Evolutionary conservation across 495 filamentous ascomycete genomes (phyloP).

Genomic region (Rhizodiscina lignyota): DNA sequence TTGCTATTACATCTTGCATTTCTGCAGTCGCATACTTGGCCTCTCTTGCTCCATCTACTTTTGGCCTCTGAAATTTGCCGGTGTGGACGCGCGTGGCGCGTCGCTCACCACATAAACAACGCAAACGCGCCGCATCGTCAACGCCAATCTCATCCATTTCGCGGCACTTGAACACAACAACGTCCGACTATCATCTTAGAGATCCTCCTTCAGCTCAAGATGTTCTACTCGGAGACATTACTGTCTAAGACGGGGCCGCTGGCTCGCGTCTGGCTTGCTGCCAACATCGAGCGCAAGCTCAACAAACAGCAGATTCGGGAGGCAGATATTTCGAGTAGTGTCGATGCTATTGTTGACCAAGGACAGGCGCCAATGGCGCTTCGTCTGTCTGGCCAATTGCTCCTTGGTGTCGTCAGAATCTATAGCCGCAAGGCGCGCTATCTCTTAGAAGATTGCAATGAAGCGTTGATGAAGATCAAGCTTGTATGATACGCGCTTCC

Average conservation of each 20-base stretch:
- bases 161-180: too few species aligned
- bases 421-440: conserved; percentile 96
- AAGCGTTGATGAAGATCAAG: conserved; percentile 93
- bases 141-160: too few species aligned
- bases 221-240: conserved; percentile 97
- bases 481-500: conserved; percentile 47
- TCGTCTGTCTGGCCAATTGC: conserved; percentile 79
- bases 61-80: too few species aligned
- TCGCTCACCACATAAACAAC: too few species aligned
- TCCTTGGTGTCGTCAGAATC: conserved; percentile 90
- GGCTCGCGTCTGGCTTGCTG: conserved; percentile 94
- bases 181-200: too few species aligned
- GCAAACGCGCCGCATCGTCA: too few species aligned
- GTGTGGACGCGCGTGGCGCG: too few species aligned
- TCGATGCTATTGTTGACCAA: conserved; percentile 83
- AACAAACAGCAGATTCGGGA: conserved; percentile 88
- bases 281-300: conserved; percentile 93
- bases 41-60: too few species aligned
- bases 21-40: too few species aligned
- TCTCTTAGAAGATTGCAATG: conserved; percentile 89
- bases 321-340: conserved; percentile 81
- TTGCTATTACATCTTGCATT: too few species aligned
- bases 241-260: conserved; percentile 92
- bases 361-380: conserved; percentile 91
- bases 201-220: too few species aligned